Conservation (phyloP, 768 basidiomycete genomes). For the Psilocybe azurescens region DNA sequence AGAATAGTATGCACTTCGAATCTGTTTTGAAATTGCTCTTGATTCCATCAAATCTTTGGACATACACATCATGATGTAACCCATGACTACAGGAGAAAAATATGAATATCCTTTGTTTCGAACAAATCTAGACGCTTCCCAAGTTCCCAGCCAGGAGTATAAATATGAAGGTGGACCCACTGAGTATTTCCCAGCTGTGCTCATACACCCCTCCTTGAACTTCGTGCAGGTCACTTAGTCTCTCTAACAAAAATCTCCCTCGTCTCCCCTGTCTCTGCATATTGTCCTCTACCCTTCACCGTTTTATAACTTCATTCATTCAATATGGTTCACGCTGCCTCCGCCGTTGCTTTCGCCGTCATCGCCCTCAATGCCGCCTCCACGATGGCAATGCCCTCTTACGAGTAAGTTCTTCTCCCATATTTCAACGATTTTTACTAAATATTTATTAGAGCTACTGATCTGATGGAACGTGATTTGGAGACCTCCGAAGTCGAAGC, state of each 20-base stretch:
- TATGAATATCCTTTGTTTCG: neutral
- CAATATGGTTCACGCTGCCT: slow-evolving; percentile 38
- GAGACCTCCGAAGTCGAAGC: slow-evolving; percentile 23
- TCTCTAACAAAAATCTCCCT: slow-evolving; percentile 22
- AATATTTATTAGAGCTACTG: slow-evolving; percentile 19
- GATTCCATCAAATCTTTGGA: neutral
- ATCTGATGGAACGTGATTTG: slow-evolving; percentile 25
- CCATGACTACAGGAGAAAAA: neutral
- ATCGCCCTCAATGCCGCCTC: slow-evolving; percentile 35
- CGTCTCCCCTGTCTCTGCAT: slow-evolving; percentile 16
- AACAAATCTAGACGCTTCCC: neutral
- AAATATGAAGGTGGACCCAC: slow-evolving; percentile 6
- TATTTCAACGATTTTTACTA: neutral
- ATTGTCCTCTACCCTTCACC: slow-evolving; percentile 10
- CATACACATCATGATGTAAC: neutral
- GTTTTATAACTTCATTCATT: slow-evolving; percentile 13
- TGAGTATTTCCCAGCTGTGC: slow-evolving; percentile 38
- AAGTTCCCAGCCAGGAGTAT: slow-evolving; percentile 4
- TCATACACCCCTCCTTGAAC: slow-evolving; percentile 32
- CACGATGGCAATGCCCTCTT: slow-evolving; percentile 30
- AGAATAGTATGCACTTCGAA: neutral
- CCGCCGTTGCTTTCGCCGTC: slow-evolving; percentile 36
- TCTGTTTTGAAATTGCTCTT: neutral
- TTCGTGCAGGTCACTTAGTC: slow-evolving; percentile 42
- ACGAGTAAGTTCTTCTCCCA: slow-evolving; percentile 26